phyloP scores from a whole-genome alignment of 352 stramenopile species.

The Globisporangium takayamanum region DNA sequence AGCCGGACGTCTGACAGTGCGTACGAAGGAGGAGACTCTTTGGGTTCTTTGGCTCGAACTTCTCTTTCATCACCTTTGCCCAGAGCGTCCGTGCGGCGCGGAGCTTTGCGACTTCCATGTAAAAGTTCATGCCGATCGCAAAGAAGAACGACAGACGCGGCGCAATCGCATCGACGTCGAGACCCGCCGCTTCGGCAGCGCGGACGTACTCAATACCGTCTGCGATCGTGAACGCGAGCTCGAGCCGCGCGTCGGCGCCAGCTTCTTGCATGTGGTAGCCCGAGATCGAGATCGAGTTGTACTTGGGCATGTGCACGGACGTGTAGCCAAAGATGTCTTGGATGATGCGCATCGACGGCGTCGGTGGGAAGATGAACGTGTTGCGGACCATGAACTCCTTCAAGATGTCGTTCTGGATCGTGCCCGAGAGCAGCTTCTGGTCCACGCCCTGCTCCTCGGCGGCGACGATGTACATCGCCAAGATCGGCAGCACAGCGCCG shows the following conservation, averaged over 20 bases:
- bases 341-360: constrained; percentile 93
- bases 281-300: constrained; percentile 96
- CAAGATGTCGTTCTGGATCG: constrained; percentile 95
- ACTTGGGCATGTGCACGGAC: constrained; percentile 94
- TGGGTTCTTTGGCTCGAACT: constrained; percentile 92
- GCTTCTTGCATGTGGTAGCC: constrained; percentile 99
- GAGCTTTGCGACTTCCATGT: constrained; percentile 97
- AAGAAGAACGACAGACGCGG: constrained; percentile 97
- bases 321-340: constrained; percentile 98
- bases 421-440: constrained; percentile 77
- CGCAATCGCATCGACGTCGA: constrained; percentile 93
- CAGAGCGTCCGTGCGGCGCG: constrained; percentile 91
- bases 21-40: constrained; percentile 93
- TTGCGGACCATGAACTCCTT: constrained; percentile 97
- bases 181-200: constrained; percentile 86
- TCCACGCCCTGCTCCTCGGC: constrained; percentile 94
- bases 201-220: constrained; percentile 96
- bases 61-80: constrained; percentile 91
- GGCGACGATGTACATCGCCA: constrained; percentile 96
- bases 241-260: constrained; percentile 90
- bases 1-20: constrained; percentile 96
- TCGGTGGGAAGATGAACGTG: constrained; percentile 97
- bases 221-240: constrained; percentile 96
- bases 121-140: constrained; percentile 97
- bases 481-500: constrained; percentile 92